Percentiles rank a stretch among this genome's conserved stretches.
Conservation (phyloP, 2,329 filamentous ascomycete species). For the Raffaelea deltoideospora region DNA sequence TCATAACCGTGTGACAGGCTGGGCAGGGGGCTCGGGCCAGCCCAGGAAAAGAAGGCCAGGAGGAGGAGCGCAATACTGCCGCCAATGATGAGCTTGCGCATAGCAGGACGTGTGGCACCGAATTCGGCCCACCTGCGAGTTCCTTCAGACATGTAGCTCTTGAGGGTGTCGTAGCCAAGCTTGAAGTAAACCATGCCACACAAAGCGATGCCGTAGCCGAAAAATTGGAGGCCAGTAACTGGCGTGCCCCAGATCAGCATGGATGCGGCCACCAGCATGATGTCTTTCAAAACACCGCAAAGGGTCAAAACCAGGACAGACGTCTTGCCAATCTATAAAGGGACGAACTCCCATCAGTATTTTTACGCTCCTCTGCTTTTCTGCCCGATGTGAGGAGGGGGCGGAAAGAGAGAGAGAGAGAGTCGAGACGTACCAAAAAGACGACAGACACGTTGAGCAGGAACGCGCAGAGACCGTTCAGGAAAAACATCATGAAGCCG, state of each 20-base stretch:
- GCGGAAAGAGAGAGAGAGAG: background rate
- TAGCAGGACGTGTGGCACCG: slow-evolving; percentile 57
- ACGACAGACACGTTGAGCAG: slow-evolving; percentile 74
- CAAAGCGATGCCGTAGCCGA: slow-evolving; percentile 70
- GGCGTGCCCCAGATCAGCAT: slow-evolving; percentile 72
- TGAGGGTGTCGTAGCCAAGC: slow-evolving; percentile 69
- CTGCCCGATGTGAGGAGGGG: background rate
- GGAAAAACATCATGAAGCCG: slow-evolving; percentile 55
- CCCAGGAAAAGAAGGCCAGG: slow-evolving; percentile 49
- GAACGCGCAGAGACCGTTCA: slow-evolving; percentile 68
- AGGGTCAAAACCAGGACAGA: slow-evolving; percentile 76
- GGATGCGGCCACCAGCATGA: slow-evolving; percentile 63
- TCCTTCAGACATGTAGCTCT: slow-evolving; percentile 59
- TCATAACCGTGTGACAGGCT: slow-evolving; percentile 4
- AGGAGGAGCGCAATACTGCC: slow-evolving; percentile 45
- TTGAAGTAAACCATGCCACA: slow-evolving; percentile 75
- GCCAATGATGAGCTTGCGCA: slow-evolving; percentile 65
- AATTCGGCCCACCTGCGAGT: slow-evolving; percentile 76
- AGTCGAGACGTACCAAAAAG: slow-evolving; percentile 55
- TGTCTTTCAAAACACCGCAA: slow-evolving; percentile 78
- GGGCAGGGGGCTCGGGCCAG: slow-evolving; percentile 3
- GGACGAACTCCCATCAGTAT: background rate
- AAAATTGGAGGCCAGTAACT: slow-evolving; percentile 61
- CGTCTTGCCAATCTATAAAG: slow-evolving; percentile 76
- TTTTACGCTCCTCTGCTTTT: background rate